phyloP scores from a whole-genome alignment of 129 eudicot species.

The Artemisia tridentata region DNA sequence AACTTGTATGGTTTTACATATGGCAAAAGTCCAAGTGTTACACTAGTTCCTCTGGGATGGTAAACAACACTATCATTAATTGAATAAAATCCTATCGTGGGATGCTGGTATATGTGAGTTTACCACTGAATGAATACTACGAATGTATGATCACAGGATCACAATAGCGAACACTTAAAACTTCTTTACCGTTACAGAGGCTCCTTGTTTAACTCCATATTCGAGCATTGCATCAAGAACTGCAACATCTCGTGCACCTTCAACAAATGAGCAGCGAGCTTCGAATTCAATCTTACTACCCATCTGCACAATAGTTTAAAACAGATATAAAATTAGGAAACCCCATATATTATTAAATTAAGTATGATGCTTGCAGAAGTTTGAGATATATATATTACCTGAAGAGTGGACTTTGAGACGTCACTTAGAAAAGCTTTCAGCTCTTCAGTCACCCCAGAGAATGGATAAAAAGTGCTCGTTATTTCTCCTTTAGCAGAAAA shows the following conservation, averaged over 20 bases:
- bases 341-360: not conserved
- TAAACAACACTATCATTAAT: not conserved
- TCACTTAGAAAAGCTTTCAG: conserved; percentile 71
- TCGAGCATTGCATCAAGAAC: conserved; percentile 91
- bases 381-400: conserved; percentile 37
- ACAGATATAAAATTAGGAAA: not conserved
- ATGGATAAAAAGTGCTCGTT: conserved; percentile 70
- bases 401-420: conserved; percentile 48
- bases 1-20: no score
- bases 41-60: no score
- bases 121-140: not conserved
- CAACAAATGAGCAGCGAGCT: conserved; percentile 64
- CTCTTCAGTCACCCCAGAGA: conserved; percentile 89
- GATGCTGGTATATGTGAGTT: conserved; percentile 15
- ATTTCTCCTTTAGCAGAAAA: conserved; percentile 56
- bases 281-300: conserved; percentile 48
- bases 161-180: conserved; percentile 19
- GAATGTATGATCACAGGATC: not conserved
- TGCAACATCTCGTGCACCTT: conserved; percentile 94
- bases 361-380: not conserved
- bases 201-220: conserved; percentile 77
- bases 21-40: no score
- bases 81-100: not conserved
- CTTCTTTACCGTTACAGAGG: conserved; percentile 54
- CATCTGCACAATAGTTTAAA: conserved; percentile 41